These are phyloP conservation scores for Saccharum spontaneum DNA, from an alignment of 176 grass and related monocot species.

Conservation along the genomic window DNA sequence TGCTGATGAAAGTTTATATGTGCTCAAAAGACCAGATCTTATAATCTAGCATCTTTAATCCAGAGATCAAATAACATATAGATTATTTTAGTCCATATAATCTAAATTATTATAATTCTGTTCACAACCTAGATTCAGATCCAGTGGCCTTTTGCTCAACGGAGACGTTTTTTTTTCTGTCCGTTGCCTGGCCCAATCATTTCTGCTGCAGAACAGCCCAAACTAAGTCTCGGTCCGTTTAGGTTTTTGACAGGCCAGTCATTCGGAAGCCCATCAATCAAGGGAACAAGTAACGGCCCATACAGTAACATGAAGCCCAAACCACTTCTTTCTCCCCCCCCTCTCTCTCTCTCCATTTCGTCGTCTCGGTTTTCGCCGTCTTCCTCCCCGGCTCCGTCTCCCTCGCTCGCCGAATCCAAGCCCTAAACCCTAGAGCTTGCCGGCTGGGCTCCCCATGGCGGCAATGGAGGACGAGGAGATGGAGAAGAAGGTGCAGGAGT, in stretches of 20 bases:
- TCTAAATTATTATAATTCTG: no score
- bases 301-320: not conserved
- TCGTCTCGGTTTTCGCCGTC: not conserved
- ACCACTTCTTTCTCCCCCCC: not conserved
- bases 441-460: not conserved
- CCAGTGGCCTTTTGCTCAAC: no score
- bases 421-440: conserved; percentile 12
- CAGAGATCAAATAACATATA: no score
- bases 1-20: no score
- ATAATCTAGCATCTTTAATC: no score
- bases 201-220: not conserved
- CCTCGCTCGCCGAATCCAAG: conserved; percentile 1
- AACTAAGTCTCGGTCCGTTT: no score
- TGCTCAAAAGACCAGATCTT: no score
- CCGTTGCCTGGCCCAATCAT: not conserved
- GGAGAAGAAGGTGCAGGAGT: conserved; percentile 81
- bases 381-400: not conserved
- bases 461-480: conserved; percentile 87
- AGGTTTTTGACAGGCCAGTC: not conserved
- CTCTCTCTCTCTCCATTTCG: not conserved
- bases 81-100: no score
- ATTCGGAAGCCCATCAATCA: not conserved
- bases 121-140: no score
- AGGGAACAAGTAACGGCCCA: not conserved
- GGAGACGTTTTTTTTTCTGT: no score